Evolutionary conservation across 2,329 filamentous ascomycete species (phyloP).

Genomic region (Curvularia spicifera): DNA sequence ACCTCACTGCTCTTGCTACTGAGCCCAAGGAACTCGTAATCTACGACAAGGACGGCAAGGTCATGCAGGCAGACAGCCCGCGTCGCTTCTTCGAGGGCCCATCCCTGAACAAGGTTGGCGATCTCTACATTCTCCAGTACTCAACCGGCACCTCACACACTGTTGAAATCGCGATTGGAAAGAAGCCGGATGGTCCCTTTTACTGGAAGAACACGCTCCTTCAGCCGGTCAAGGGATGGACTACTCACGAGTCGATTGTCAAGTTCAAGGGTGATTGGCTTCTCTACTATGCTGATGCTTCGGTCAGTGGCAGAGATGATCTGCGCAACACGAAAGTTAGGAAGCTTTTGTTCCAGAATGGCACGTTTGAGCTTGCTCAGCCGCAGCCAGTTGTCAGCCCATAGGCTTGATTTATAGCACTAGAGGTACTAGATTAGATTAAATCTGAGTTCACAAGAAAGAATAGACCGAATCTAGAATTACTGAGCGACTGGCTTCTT

Average conservation of each 20-base stretch:
- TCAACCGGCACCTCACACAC: conserved; percentile 79
- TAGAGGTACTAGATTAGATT: neutral
- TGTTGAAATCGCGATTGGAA: conserved; percentile 69
- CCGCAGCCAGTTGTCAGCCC: conserved; percentile 3
- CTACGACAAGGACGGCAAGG: conserved; percentile 64
- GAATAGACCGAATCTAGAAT: neutral
- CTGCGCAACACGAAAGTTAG: conserved; percentile 15
- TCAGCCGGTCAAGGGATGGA: conserved; percentile 79
- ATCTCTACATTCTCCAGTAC: conserved; percentile 75
- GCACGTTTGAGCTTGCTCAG: conserved; percentile 13
- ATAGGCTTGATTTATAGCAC: neutral
- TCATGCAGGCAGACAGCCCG: conserved; percentile 70
- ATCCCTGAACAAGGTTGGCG: conserved; percentile 74
- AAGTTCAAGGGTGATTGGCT: conserved; percentile 74
- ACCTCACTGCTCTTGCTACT: conserved; percentile 67
- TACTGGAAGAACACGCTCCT: conserved; percentile 72
- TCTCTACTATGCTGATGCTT: conserved; percentile 76
- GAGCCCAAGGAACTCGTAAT: conserved; percentile 67
- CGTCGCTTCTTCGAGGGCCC: conserved; percentile 78
- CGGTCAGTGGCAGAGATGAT: conserved; percentile 57
- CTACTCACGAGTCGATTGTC: conserved; percentile 77
- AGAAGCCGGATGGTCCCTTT: conserved; percentile 71
- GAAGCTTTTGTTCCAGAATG: conserved; percentile 9
- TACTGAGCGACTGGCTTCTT: neutral
- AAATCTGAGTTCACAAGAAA: neutral